These are phyloP conservation scores for Lactifluus pinguis DNA, from an alignment of 768 basidiomycete genomes.

Conservation along the genomic window DNA sequence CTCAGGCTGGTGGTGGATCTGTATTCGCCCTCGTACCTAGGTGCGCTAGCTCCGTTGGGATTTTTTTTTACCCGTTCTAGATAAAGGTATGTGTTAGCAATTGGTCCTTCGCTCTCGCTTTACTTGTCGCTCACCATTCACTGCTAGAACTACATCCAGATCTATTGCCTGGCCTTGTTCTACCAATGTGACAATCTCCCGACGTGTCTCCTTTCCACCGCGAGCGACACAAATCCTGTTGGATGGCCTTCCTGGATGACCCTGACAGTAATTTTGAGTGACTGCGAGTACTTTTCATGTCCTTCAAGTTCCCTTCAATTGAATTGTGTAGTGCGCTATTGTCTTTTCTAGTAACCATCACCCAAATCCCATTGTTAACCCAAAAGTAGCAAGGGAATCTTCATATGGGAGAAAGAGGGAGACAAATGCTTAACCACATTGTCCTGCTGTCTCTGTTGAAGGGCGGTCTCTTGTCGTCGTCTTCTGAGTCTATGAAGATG, in stretches of 20 bases:
- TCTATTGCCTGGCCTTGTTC: background rate
- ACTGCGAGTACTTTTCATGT: background rate
- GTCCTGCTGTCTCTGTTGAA: background rate
- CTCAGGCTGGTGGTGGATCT: background rate
- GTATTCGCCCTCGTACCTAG: background rate
- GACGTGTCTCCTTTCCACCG: background rate
- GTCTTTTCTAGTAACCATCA: background rate
- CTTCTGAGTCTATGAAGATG: too few relatives aligned
- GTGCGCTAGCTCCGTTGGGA: background rate
- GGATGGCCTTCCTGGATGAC: too few relatives aligned
- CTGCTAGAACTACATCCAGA: background rate
- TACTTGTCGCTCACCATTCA: background rate
- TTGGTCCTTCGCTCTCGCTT: background rate
- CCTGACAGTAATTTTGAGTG: background rate
- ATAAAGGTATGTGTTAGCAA: background rate
- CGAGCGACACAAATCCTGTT: background rate
- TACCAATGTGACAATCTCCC: background rate
- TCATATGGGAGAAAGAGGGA: background rate
- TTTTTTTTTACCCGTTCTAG: background rate
- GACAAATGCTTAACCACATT: background rate
- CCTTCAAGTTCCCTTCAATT: background rate
- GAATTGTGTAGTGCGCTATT: background rate
- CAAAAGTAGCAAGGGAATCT: background rate
- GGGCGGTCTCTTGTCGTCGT: background rate
- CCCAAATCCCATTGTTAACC: background rate